phyloP scores from a whole-genome alignment of 164 flowering plant genomes.

The Macadamia tetraphylla region DNA sequence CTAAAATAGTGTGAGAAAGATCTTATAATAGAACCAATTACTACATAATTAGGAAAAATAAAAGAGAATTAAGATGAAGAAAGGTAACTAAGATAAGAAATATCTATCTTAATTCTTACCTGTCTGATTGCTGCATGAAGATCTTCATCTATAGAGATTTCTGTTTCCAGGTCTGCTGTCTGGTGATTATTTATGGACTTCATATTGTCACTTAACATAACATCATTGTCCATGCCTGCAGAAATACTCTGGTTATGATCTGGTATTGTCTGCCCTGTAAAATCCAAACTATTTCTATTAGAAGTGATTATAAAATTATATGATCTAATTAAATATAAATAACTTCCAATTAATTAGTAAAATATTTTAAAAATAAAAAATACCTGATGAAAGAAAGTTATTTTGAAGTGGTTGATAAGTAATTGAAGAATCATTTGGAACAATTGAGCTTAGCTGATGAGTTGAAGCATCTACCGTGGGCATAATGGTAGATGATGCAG shows the following conservation, averaged over 20 bases:
- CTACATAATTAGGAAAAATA: too few relatives aligned
- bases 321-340: too few relatives aligned
- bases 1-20: too few relatives aligned
- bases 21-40: too few relatives aligned
- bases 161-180: background rate
- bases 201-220: background rate
- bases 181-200: background rate
- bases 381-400: too few relatives aligned
- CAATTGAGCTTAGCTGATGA: background rate
- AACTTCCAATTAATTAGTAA: too few relatives aligned
- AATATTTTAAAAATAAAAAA: too few relatives aligned
- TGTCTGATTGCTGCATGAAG: slow-evolving; percentile 14
- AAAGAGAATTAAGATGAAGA: too few relatives aligned
- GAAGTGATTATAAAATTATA: background rate
- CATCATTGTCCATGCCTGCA: background rate
- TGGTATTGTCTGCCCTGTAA: too few relatives aligned
- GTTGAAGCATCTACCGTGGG: background rate
- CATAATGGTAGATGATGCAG: background rate
- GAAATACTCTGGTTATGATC: background rate
- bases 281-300: too few relatives aligned
- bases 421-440: slow-evolving; percentile 2
- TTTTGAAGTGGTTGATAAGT: background rate
- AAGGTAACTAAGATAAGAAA: background rate
- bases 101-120: background rate
- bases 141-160: slow-evolving; percentile 8